Percentiles rank a stretch among this genome's conserved stretches.
Evolutionary conservation across 2,329 filamentous ascomycete genomes (phyloP).

Genomic region (Cladosporium cucumerinum): DNA sequence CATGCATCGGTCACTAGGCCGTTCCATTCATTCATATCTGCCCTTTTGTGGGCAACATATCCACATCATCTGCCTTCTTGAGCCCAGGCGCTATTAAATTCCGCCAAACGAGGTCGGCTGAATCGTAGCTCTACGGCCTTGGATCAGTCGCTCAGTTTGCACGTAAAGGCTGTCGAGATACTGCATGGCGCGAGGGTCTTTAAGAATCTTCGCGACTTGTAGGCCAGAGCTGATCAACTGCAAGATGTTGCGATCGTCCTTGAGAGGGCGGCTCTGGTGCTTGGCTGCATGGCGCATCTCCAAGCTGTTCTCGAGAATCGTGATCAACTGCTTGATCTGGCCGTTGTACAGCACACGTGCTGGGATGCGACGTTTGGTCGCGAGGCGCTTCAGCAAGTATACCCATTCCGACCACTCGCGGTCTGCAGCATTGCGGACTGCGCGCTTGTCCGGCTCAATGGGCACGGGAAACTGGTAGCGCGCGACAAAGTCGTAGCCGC

Average conservation of each 20-base stretch:
- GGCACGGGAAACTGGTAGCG: constrained; percentile 90
- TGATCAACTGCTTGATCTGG: constrained; percentile 88
- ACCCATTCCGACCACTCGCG: constrained; percentile 93
- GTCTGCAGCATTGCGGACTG: constrained; percentile 69
- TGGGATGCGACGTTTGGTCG: constrained; percentile 81
- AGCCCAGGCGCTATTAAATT: background rate
- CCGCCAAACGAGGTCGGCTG: constrained; percentile 12
- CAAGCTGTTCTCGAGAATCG: constrained; percentile 80
- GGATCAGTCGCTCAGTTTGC: constrained; percentile 74
- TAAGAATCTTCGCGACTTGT: constrained; percentile 82
- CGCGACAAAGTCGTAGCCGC: constrained; percentile 85
- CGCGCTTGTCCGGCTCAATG: constrained; percentile 75
- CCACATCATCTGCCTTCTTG: background rate
- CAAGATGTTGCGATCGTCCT: constrained; percentile 84
- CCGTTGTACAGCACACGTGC: constrained; percentile 78
- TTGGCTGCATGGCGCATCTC: constrained; percentile 85
- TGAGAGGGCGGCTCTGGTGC: constrained; percentile 76
- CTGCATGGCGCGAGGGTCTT: constrained; percentile 79
- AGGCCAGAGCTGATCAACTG: constrained; percentile 84
- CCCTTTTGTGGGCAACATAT: background rate
- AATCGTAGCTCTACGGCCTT: constrained; percentile 37
- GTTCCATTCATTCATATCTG: constrained; percentile 2
- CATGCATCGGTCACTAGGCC: background rate
- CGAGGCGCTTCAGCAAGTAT: constrained; percentile 77
- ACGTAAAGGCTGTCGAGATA: constrained; percentile 78